Percentiles rank a stretch among this genome's conserved stretches.
These are phyloP conservation scores for Ilyonectria sp. DNA, from an alignment of 2,329 filamentous ascomycete genomes.

Conservation along the genomic window DNA sequence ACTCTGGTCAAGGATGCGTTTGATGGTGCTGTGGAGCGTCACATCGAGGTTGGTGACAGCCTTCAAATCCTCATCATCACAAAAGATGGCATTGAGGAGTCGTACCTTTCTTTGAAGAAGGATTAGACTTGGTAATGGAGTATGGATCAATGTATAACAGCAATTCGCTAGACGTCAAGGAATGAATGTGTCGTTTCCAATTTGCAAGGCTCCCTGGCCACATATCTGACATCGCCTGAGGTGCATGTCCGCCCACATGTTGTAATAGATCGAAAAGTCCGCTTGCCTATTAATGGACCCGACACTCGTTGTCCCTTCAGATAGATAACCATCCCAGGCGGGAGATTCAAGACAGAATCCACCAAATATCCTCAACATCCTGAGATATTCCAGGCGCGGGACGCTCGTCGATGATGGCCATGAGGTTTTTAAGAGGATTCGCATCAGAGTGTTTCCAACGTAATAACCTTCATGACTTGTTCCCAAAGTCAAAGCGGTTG, in stretches of 20 bases:
- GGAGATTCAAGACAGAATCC: background rate
- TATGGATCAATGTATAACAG: slow-evolving; percentile 52
- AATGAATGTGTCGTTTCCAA: slow-evolving; percentile 41
- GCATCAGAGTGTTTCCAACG: no score
- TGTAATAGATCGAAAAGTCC: background rate
- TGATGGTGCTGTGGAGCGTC: slow-evolving; percentile 96
- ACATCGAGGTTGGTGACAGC: slow-evolving; percentile 98
- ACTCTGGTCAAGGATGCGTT: slow-evolving; percentile 96
- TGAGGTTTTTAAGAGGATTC: no score
- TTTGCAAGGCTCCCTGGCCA: background rate
- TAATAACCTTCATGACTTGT: no score
- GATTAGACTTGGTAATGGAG: slow-evolving; percentile 70
- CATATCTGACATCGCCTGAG: background rate
- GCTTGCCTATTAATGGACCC: background rate
- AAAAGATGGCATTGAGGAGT: slow-evolving; percentile 89
- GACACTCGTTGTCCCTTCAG: background rate
- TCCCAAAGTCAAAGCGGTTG: no score
- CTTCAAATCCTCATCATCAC: slow-evolving; percentile 97
- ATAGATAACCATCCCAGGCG: background rate
- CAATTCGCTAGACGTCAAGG: slow-evolving; percentile 42
- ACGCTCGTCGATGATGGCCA: background rate
- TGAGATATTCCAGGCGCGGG: background rate
- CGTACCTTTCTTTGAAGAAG: slow-evolving; percentile 87
- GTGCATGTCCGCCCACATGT: background rate
- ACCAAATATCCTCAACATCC: background rate